A percentile compares a stretch with the other conserved stretches of the same genome.
Evolutionary conservation across 768 basidiomycete genomes (phyloP).

Genomic region (Gloeopeniophorella convolvens): DNA sequence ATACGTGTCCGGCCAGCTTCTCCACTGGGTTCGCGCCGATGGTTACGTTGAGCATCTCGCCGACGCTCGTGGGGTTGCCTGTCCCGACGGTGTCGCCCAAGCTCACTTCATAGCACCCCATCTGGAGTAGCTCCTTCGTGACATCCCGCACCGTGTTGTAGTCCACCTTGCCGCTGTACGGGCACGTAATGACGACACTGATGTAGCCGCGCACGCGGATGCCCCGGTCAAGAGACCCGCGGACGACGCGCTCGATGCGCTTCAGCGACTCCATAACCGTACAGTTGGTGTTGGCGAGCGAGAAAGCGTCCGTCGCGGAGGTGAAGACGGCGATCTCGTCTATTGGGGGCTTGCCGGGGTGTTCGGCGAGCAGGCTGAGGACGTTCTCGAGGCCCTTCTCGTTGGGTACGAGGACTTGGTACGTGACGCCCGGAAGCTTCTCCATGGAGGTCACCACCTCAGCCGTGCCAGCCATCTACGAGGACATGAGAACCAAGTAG

Average conservation of each 20-base stretch:
- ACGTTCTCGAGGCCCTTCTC: slow-evolving; percentile 68
- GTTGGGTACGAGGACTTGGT: slow-evolving; percentile 81
- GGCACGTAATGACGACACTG: slow-evolving; percentile 77
- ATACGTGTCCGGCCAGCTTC: slow-evolving; percentile 68
- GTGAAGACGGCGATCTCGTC: slow-evolving; percentile 89
- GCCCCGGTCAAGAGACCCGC: slow-evolving; percentile 50
- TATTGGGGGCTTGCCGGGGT: slow-evolving; percentile 42
- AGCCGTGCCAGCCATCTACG: slow-evolving; percentile 81
- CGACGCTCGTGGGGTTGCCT: slow-evolving; percentile 66
- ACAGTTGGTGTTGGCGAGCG: slow-evolving; percentile 77
- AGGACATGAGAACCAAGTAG: background rate
- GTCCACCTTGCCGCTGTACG: slow-evolving; percentile 77
- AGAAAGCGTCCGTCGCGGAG: slow-evolving; percentile 83
- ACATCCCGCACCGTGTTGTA: slow-evolving; percentile 60
- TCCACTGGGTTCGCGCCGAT: slow-evolving; percentile 52
- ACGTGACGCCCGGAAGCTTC: slow-evolving; percentile 48
- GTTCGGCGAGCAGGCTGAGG: slow-evolving; percentile 43
- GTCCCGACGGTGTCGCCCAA: slow-evolving; percentile 90
- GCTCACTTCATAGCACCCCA: slow-evolving; percentile 94
- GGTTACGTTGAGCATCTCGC: slow-evolving; percentile 64
- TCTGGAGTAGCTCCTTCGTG: slow-evolving; percentile 62
- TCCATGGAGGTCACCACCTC: slow-evolving; percentile 60
- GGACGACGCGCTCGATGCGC: slow-evolving; percentile 54
- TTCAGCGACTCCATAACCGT: slow-evolving; percentile 64
- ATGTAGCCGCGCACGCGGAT: slow-evolving; percentile 80